A percentile compares a stretch with the other conserved stretches of the same genome.
Evolutionary conservation across 352 stramenopile species (phyloP).

Genomic region (Blastocystis sp.): DNA sequence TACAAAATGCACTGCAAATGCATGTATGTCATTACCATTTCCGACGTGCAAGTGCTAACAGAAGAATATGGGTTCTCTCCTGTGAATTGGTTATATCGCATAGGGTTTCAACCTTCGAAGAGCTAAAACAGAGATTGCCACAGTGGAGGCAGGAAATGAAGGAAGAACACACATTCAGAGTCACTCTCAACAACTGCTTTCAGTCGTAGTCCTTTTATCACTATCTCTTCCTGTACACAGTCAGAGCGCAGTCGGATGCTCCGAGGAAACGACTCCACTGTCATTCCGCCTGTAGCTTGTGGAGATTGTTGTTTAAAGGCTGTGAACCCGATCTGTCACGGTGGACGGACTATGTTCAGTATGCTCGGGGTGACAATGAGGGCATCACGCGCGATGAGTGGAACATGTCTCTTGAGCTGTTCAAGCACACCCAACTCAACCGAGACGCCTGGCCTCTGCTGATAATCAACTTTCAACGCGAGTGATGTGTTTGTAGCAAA

Average conservation of each 20-base stretch:
- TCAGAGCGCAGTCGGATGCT: background rate
- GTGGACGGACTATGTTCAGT: background rate
- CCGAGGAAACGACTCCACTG: slow-evolving; percentile 18
- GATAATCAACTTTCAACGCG: background rate
- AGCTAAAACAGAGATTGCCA: slow-evolving; percentile 8
- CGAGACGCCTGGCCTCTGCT: slow-evolving; percentile 18
- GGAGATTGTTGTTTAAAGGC: slow-evolving; percentile 4
- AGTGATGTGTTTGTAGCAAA: slow-evolving; percentile 7
- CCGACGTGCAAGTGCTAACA: background rate
- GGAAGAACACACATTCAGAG: background rate
- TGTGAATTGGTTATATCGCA: background rate
- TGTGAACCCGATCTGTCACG: background rate
- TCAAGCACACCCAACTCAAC: background rate
- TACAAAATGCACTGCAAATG: slow-evolving; percentile 56
- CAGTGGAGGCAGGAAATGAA: background rate
- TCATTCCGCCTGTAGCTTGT: background rate
- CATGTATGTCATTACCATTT: slow-evolving; percentile 55
- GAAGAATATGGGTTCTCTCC: background rate
- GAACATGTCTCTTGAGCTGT: slow-evolving; percentile 21
- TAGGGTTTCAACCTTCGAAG: background rate
- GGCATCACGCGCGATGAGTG: slow-evolving; percentile 53
- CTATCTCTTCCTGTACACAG: slow-evolving; percentile 37
- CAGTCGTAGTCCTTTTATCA: slow-evolving; percentile 14
- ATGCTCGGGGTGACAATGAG: background rate
- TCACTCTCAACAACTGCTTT: background rate